Conservation (phyloP, 192 early-diverging fungal genomes). For the Cetraspora pellucida region DNA sequence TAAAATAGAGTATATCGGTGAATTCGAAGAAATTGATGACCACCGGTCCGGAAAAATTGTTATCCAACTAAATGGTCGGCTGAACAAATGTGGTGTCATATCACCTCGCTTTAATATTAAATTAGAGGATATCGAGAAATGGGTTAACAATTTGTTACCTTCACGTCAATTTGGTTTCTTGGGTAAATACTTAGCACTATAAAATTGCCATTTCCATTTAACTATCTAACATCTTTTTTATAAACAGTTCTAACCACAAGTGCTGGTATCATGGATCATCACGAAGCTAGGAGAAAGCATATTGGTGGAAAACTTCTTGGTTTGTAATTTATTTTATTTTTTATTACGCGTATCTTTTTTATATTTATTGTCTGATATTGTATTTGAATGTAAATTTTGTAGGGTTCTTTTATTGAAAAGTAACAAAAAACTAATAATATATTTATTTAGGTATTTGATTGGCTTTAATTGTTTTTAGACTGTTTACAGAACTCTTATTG, state of each 20-base stretch:
- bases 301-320: slow-evolving; percentile 98
- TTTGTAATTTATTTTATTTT: neutral
- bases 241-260: slow-evolving; percentile 76
- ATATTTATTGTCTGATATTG: neutral
- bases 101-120: slow-evolving; percentile 98
- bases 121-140: slow-evolving; percentile 92
- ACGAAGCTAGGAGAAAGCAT: slow-evolving; percentile 96
- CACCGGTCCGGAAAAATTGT: slow-evolving; percentile 98
- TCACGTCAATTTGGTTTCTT: slow-evolving; percentile 99
- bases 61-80: slow-evolving; percentile 95
- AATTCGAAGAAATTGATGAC: slow-evolving; percentile 98
- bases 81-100: slow-evolving; percentile 99
- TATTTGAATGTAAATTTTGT: no score
- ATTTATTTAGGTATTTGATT: no score
- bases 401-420: no score
- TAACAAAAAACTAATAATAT: no score
- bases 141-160: slow-evolving; percentile 95
- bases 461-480: no score
- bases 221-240: slow-evolving; percentile 12
- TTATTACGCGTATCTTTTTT: neutral
- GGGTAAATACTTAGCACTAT: slow-evolving; percentile 46
- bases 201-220: neutral
- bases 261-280: slow-evolving; percentile 99
- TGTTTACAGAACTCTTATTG: no score
- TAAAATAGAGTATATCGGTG: slow-evolving; percentile 91